Evolutionary conservation across 176 grass and related monocot genomes (phyloP), one percentile per base, ranked within the genome.

Genomic region (Carex parvula): DNA sequence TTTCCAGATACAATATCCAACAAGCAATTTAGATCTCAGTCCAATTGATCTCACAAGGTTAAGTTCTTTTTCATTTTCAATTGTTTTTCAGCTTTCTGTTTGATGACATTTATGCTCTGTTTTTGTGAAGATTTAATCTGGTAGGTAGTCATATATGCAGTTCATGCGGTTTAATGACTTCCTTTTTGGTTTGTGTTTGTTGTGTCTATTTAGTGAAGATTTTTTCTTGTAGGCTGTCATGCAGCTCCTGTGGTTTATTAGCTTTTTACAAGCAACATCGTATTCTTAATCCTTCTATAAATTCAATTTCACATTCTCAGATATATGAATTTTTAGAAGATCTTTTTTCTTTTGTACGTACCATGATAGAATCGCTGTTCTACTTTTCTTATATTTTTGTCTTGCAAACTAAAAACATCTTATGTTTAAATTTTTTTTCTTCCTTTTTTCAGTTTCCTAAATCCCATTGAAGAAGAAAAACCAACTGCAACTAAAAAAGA

Each of bases 1-100:
- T 70, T 60, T 53, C 63, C 69, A 91, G 89, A 85, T 91, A 52
- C 86, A 85, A 82, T 91, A 91, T 69, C 89, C 89, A 52, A 83
- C 81, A 73, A 88, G 68, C 77, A 85, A 87, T 83, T 71, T 91
- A 84, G 89, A 91, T 81, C 81, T 88, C 37, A 88, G 83, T 64
- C 83, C 89, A 39, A 80, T 91, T 77, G 86, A 88, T 59, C 83
- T 91, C 50, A 70, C 77, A 67, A 88, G 89, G 89, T 91, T 22
- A 79, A 70, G 33, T 32, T 24, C 15, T 60, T 84, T 84, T 62
- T 26, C 29, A 30, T 78, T 39, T 57, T 48, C 44, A 39, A 20
- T 68, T 4, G 16, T 22, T 66, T 84, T 58, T 52, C 41, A n/a
- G 44, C 50, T 69, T 69, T 79, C 14, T 58, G 2, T 18, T 13